Base-by-base conservation (phyloP, 176 grass and related monocot species). In the Stipa capillata region DNA sequence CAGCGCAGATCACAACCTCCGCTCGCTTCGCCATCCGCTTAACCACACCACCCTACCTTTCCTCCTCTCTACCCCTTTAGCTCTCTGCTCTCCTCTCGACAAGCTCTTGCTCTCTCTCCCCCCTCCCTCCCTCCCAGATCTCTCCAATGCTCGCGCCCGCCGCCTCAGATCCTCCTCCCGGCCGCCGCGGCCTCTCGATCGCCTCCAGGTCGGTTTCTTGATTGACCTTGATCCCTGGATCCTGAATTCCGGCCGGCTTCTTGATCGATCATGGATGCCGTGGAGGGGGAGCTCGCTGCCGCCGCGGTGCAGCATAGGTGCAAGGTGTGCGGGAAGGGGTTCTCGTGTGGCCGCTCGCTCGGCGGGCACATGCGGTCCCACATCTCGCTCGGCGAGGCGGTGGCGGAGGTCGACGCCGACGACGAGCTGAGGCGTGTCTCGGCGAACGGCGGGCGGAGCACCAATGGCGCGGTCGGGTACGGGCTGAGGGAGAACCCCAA, bases 351-450 rank as follows among this genome's bases (percentile, higher is more conserved):
- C 49, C 84, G 87, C 16, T 93, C 90, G 41, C 72, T 92, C 33
- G 90, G 90, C 9, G 90, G 90, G 0, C 87, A 92, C 80, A 92
- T 92, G 90, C 77, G 90, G 65, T 92, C 90, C 23, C 90, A 87
- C 62, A 65, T 91, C 69, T 80, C 84, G 45, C 74, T 79, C 21
- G 76, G 72, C 24, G 85, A 82, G 73, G 85, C 42, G 32, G 40
- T 21, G 65, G 62, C 40, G 51, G 68, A 71, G 41, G 21, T 11
- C 34, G 28, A 48, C 17, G n/a, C n/a, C n/a, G 61, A 36, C 40
- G 69, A 75, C 25, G 69, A 80, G 34, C 29, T 83, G 16, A 70
- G 2, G 43, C 78, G 62, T 20, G 41, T 24, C 11, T 43, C 67
- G 9, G 8, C 33, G 18, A 32, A 66, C n/a, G 76, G 61, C 16